phyloP scores from a whole-genome alignment of 176 grass and related monocot species.

The Bonia amplexicaulis region DNA sequence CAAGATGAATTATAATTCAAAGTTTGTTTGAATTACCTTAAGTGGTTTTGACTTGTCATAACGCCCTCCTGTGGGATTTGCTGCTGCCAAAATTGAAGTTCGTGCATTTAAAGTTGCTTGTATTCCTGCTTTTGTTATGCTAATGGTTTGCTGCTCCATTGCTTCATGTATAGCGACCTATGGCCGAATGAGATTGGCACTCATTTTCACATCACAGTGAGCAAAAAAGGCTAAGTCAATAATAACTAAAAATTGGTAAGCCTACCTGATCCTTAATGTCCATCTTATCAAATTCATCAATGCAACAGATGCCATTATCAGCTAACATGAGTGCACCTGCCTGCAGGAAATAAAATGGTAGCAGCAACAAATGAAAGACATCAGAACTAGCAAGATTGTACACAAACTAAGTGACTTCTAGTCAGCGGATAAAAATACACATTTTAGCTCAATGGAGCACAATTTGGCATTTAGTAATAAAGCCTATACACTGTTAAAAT shows the following conservation, averaged over 20 bases:
- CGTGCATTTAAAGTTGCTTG: conserved; percentile 95
- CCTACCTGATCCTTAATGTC: conserved; percentile 90
- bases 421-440: not conserved
- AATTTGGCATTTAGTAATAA: not conserved
- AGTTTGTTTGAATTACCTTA: conserved; percentile 44
- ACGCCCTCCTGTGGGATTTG: conserved; percentile 90
- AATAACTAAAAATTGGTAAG: not conserved
- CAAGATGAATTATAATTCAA: not conserved
- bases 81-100: conserved; percentile 94
- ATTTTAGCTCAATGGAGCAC: not conserved
- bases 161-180: conserved; percentile 99
- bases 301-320: conserved; percentile 96
- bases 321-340: conserved; percentile 98
- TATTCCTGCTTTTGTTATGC: conserved; percentile 99
- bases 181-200: conserved; percentile 23
- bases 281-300: conserved; percentile 99
- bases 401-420: not conserved
- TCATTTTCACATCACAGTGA: conserved; percentile 10
- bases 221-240: not conserved
- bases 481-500: not conserved
- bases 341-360: conserved; percentile 38
- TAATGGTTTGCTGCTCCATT: conserved; percentile 99
- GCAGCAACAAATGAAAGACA: conserved; percentile 8
- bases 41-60: conserved; percentile 97
- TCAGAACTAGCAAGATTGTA: conserved; percentile 1